phyloP scores from a whole-genome alignment of 495 filamentous ascomycete genomes.

The Trichoderma parareesei region DNA sequence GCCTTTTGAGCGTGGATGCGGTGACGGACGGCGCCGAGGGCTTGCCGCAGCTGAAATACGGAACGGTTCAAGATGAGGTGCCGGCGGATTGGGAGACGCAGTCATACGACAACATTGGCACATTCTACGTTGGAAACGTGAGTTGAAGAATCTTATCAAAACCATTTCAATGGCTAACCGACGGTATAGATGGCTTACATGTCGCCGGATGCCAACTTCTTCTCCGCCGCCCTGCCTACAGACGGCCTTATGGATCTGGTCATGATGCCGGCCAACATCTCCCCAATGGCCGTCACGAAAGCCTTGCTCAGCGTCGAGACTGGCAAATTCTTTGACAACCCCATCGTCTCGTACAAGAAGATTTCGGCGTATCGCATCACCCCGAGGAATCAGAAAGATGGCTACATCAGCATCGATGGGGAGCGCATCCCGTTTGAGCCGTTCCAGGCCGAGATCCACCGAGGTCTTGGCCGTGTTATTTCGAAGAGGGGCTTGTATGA shows the following conservation, averaged over 20 bases:
- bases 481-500: constrained; percentile 68
- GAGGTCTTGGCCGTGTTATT: constrained; percentile 74
- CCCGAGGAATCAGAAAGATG: constrained; percentile 57
- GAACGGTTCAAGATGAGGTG: constrained; percentile 67
- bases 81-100: constrained; percentile 65
- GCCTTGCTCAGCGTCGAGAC: constrained; percentile 63
- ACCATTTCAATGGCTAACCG: background rate
- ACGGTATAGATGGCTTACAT: constrained; percentile 71
- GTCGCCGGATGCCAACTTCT: constrained; percentile 81
- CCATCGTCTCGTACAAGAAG: constrained; percentile 72
- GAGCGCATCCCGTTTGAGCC: constrained; percentile 77
- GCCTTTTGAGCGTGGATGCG: constrained; percentile 20
- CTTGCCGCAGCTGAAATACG: constrained; percentile 68
- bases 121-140: constrained; percentile 87
- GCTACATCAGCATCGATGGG: constrained; percentile 92
- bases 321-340: constrained; percentile 68
- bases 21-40: constrained; percentile 29
- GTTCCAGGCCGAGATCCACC: constrained; percentile 85
- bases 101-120: constrained; percentile 69
- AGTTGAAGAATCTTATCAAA: constrained; percentile 14
- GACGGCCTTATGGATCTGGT: constrained; percentile 85
- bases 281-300: constrained; percentile 50
- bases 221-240: constrained; percentile 71
- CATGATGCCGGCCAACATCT: constrained; percentile 67
- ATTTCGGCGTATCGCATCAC: constrained; percentile 73